Evolutionary conservation across 768 basidiomycete genomes (phyloP), one percentile per base, ranked within the genome.

Genomic region (Tricholoma terreum): DNA sequence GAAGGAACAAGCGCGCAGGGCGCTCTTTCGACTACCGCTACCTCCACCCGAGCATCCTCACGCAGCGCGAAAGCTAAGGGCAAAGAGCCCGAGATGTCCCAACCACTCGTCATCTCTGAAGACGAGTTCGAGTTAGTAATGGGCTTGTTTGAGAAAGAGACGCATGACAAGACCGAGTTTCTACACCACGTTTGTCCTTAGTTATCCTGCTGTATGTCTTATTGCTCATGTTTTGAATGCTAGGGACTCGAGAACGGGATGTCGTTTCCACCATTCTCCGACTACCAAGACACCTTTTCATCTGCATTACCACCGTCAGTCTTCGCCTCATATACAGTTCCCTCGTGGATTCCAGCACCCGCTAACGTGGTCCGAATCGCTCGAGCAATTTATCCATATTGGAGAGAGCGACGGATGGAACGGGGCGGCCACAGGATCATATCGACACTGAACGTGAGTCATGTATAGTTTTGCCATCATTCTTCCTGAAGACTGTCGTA

Each of bases 41-140:
- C 80, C 4, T 74, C 77, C n/a, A 78, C 80, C 4, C 81, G 85
- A 0, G 80, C 84, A 4, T 84, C 87, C 15, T 76, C 82, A 34
- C 79, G 78, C 4, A 89, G 87, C 65, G 81, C 86, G 22, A 94
- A 92, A 71, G 85, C 84, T 8, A 94, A 89, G 65, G 91, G 89
- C 55, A 94, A 92, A 69, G 91, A 91, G 55, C 86, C 88, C 1
- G 92, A 95, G 52, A 72, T 81, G 1, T 71, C 74, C 1, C 83
- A 82, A 56, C 81, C 85, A 8, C 64, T 87, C n/a, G 72, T 79
- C 54, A 88, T 98, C 57, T 79, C 84, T 3, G 95, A 97, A 67
- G 93, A 97, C 63, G 89, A 94, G 64, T 96, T 98, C 60, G 97
- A 99, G 71, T 80, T 94, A 60, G 85, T 96, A 56, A 96, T 98